Evolutionary conservation across 257 asterid genomes (phyloP).

Genomic region (Forsythia suspensa): DNA sequence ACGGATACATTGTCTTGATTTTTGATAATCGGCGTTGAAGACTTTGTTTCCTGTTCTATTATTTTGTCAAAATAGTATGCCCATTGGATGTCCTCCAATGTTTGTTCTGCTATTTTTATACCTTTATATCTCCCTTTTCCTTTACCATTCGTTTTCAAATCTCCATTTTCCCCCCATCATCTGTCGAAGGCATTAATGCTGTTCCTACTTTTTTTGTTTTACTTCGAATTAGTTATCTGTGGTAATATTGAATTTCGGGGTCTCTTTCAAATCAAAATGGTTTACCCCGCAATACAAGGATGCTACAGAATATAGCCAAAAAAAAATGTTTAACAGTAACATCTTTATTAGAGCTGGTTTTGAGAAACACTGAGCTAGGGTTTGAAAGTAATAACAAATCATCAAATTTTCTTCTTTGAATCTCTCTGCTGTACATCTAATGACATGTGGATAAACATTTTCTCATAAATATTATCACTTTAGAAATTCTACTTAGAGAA

Average conservation of each 20-base stretch:
- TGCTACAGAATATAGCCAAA: neutral
- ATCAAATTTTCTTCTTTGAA: neutral
- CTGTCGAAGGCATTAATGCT: neutral
- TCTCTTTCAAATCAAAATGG: neutral
- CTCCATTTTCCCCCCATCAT: neutral
- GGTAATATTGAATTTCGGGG: neutral
- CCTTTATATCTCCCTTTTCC: neutral
- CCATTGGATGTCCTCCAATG: neutral
- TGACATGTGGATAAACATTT: no score
- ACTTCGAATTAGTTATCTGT: neutral
- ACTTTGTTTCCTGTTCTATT: neutral
- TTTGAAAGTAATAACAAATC: neutral
- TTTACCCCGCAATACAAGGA: neutral
- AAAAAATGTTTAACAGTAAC: neutral
- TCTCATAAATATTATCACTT: no score
- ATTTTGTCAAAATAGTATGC: neutral
- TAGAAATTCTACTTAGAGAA: no score
- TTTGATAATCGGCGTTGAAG: neutral
- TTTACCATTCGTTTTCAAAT: neutral
- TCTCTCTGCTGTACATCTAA: no score
- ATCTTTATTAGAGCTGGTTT: neutral
- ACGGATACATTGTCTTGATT: slow-evolving; percentile 22
- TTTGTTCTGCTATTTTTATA: neutral
- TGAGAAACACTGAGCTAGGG: neutral
- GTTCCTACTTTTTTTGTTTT: neutral